Evolutionary conservation across 1,284 basidiomycete genomes (phyloP), one percentile per base, ranked within the genome.

Genomic region (Meripilus lineatus): DNA sequence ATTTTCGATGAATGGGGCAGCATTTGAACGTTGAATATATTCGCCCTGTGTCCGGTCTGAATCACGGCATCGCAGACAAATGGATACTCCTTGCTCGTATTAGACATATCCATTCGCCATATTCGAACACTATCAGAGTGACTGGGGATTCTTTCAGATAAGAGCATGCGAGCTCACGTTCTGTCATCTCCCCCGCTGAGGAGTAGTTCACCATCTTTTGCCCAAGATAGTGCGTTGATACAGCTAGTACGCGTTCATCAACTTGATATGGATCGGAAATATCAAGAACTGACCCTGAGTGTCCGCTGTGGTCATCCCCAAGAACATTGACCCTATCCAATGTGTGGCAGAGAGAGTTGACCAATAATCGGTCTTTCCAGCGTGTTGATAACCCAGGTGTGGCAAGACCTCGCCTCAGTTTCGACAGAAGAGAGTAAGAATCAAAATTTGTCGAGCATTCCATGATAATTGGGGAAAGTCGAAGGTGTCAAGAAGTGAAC

Each of bases 11-110:
- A 84, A 54, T 80, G 69, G 0, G 92, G 91, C 1, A 95, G 71
- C 74, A 89, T 88, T 43, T 89, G 82, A 2, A 81, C 81, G 46
- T 82, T 85, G 70, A 97, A 97, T 47, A 97, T 93, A 59, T 96
- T 96, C 14, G 76, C 80, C 22, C 69, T 73, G 65, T 97, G 93
- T 1, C 89, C 90, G 1, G 89, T 93, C 11, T 74, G 59, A 47
- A 93, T 82, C 48, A 78, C 77, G 32, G 70, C 69, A 47, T 70
- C 75, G 60, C 76, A 85, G 45, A 64, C 70, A 62, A 76, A 89
- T 41, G 79, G 87, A 63, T 68, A 85, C 53, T 63, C 74, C 49
- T 52, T 48, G 10, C 57, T 50, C 5, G 58, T 51, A 28, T 70
- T 57, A 15, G 55, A 56, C n/a, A 61, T 54, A 47, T 77, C 72